Evolutionary conservation across 805 yeast genomes (phyloP).

Genomic region (Candida khao-thaluensis): DNA sequence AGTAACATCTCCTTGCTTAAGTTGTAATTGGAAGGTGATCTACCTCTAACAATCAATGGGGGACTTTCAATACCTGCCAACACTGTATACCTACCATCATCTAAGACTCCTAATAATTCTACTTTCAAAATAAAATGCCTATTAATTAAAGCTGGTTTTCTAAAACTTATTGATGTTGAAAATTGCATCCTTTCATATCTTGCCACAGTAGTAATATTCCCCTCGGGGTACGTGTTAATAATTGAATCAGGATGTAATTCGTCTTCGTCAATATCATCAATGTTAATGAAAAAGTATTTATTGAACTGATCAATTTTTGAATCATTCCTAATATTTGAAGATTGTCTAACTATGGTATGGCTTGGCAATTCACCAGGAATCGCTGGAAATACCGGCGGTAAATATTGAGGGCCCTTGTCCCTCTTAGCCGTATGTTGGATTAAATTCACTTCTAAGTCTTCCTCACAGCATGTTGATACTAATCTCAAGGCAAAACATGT

Average conservation of each 20-base stretch:
- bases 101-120: conserved; percentile 48
- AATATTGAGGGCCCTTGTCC: conserved; percentile 66
- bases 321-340: conserved; percentile 60
- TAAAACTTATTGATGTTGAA: conserved; percentile 50
- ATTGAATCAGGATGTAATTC: conserved; percentile 18
- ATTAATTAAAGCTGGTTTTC: conserved; percentile 42
- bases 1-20: too few relatives aligned
- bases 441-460: conserved; percentile 43
- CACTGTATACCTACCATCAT: conserved; percentile 30
- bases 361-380: conserved; percentile 59
- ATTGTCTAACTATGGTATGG: conserved; percentile 53
- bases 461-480: conserved; percentile 53
- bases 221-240: conserved; percentile 46
- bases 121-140: conserved; percentile 53
- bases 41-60: conserved; percentile 58
- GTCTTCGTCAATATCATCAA: neutral
- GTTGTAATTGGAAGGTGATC: conserved; percentile 63
- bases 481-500: conserved; percentile 54
- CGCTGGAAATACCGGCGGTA: conserved; percentile 55
- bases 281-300: conserved; percentile 46
- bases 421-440: conserved; percentile 76
- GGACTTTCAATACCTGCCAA: conserved; percentile 54
- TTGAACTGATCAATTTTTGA: conserved; percentile 53
- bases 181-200: conserved; percentile 70
- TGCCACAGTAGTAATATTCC: conserved; percentile 55